These are phyloP conservation scores for Fraxinus sp. DNA, from an alignment of 305 asterid species.

Conservation along the genomic window DNA sequence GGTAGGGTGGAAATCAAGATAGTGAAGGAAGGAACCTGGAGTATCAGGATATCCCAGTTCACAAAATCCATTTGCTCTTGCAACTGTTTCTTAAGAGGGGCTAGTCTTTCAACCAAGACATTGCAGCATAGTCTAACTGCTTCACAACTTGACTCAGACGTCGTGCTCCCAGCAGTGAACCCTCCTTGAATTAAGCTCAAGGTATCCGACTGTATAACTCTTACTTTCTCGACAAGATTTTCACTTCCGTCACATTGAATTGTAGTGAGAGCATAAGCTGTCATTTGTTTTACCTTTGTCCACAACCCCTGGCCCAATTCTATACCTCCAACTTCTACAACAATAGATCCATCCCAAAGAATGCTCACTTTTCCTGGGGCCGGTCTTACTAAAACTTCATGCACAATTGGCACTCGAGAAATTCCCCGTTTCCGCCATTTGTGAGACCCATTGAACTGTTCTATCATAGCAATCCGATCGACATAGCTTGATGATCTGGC, in stretches of 20 bases:
- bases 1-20: background rate
- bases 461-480: conserved; percentile 32
- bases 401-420: conserved; percentile 68
- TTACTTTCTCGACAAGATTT: conserved; percentile 54
- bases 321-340: conserved; percentile 77
- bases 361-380: conserved; percentile 76
- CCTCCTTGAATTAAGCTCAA: conserved; percentile 79
- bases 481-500: conserved; percentile 40
- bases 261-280: conserved; percentile 58
- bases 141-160: conserved; percentile 82
- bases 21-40: conserved; percentile 43
- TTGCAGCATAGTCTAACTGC: conserved; percentile 73
- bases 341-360: conserved; percentile 69
- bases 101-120: conserved; percentile 57
- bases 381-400: conserved; percentile 39
- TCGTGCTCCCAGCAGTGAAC: conserved; percentile 70
- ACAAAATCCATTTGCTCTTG: conserved; percentile 47
- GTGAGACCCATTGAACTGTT: conserved; percentile 44
- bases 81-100: conserved; percentile 46
- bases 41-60: conserved; percentile 57
- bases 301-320: conserved; percentile 85
- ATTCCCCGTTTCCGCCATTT: conserved; percentile 65
- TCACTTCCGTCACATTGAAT: conserved; percentile 48
- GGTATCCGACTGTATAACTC: conserved; percentile 74
- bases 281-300: conserved; percentile 72